phyloP scores from a whole-genome alignment of 2,329 filamentous ascomycete genomes.

The Diaporthe sp. region DNA sequence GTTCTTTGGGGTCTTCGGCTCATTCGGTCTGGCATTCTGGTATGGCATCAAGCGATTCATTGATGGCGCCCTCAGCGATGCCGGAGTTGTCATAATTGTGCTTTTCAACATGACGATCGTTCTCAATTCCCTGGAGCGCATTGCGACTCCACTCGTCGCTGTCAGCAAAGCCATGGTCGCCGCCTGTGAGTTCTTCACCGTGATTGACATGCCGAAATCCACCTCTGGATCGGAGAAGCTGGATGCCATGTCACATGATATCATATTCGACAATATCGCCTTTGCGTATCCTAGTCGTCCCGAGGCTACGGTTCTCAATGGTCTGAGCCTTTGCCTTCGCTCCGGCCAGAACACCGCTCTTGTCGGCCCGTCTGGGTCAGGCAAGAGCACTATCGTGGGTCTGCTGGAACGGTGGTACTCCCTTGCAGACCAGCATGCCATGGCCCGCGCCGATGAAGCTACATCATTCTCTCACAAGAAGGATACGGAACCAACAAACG shows the following conservation, averaged over 20 bases:
- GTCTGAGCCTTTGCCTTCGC: constrained; percentile 64
- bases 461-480: neutral
- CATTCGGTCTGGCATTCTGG: constrained; percentile 73
- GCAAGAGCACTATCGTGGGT: constrained; percentile 84
- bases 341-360: constrained; percentile 84
- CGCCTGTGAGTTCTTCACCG: constrained; percentile 68
- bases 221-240: constrained; percentile 53
- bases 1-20: constrained; percentile 43
- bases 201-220: constrained; percentile 61
- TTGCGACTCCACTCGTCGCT: constrained; percentile 69
- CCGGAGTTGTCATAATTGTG: constrained; percentile 69
- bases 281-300: constrained; percentile 75
- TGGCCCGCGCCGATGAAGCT: neutral
- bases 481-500: neutral
- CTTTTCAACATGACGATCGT: constrained; percentile 72
- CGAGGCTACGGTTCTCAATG: constrained; percentile 63
- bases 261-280: constrained; percentile 72
- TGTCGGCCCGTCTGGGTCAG: constrained; percentile 85
- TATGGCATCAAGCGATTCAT: constrained; percentile 68
- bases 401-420: constrained; percentile 79
- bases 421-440: neutral
- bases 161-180: constrained; percentile 68
- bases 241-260: constrained; percentile 60
- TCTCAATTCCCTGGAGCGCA: constrained; percentile 67
- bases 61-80: constrained; percentile 60